phyloP scores from a whole-genome alignment of 129 eudicot species.

The Flaveria ramosissima region DNA sequence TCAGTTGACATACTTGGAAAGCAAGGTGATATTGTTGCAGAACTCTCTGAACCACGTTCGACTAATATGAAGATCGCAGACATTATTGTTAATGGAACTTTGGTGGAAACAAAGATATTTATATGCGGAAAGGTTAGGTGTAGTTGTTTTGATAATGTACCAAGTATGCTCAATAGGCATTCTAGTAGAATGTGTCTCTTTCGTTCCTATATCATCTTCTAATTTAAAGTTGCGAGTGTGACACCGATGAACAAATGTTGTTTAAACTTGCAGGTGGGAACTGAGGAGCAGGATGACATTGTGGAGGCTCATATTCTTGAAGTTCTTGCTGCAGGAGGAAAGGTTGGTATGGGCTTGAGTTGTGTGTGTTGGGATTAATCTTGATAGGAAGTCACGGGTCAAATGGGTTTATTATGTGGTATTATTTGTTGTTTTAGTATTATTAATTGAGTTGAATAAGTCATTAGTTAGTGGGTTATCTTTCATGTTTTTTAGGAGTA shows the following conservation, averaged over 20 bases:
- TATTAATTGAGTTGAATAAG: too few relatives aligned
- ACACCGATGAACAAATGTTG: neutral
- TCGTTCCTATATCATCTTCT: conserved; percentile 3
- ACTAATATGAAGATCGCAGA: conserved; percentile 61
- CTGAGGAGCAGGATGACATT: conserved; percentile 42
- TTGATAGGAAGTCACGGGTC: too few relatives aligned
- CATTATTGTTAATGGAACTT: conserved; percentile 73
- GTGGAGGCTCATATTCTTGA: conserved; percentile 70
- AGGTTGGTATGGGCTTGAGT: conserved; percentile 49
- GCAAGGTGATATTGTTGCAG: conserved; percentile 38
- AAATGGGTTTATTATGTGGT: too few relatives aligned
- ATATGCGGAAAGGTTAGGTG: conserved; percentile 74
- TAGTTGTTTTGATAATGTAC: neutral
- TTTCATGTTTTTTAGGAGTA: too few relatives aligned
- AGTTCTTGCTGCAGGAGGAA: conserved; percentile 91
- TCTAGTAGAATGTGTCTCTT: neutral
- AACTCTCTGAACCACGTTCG: conserved; percentile 45
- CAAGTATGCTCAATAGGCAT: neutral
- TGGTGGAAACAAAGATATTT: conserved; percentile 68
- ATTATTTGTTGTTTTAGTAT: too few relatives aligned
- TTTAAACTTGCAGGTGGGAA: conserved; percentile 48
- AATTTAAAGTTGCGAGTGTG: neutral
- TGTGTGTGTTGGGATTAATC: too few relatives aligned
- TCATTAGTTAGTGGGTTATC: too few relatives aligned
- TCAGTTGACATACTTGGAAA: conserved; percentile 75